Conservation (phyloP, 192 early-diverging fungal genomes). For the Gryganskiella cystojenkinii region DNA sequence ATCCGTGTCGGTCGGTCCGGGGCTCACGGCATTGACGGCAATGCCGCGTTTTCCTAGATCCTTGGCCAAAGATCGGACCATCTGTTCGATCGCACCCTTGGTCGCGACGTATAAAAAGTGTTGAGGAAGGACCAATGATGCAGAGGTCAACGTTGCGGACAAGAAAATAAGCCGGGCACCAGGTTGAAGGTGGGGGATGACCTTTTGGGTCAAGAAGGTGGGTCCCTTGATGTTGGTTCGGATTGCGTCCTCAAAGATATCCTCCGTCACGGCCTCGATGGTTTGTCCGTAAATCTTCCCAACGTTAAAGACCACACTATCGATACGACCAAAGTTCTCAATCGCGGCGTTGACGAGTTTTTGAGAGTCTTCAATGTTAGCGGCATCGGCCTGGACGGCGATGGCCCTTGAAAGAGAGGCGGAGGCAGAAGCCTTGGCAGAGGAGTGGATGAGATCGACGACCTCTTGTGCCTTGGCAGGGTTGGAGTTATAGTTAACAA, state of each 20-base stretch:
- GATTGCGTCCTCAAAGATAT: slow-evolving; percentile 86
- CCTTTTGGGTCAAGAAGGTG: slow-evolving; percentile 84
- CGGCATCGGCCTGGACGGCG: slow-evolving; percentile 82
- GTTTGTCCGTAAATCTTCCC: slow-evolving; percentile 87
- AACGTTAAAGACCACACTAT: slow-evolving; percentile 87
- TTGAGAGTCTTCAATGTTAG: slow-evolving; percentile 85
- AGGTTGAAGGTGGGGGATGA: slow-evolving; percentile 78
- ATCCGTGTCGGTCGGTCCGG: slow-evolving; percentile 38
- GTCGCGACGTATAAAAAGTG: slow-evolving; percentile 70
- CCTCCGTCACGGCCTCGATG: slow-evolving; percentile 79
- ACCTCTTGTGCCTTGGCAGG: slow-evolving; percentile 80
- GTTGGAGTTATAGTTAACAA: slow-evolving; percentile 81
- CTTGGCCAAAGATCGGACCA: slow-evolving; percentile 80
- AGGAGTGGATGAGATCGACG: slow-evolving; percentile 73
- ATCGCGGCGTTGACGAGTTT: slow-evolving; percentile 80
- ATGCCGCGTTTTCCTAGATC: slow-evolving; percentile 34
- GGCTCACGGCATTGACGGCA: slow-evolving; percentile 29
- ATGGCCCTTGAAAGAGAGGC: slow-evolving; percentile 4
- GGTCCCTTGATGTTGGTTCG: slow-evolving; percentile 81
- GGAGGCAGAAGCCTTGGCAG: neutral
- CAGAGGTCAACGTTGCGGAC: slow-evolving; percentile 80
- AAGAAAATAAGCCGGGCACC: slow-evolving; percentile 79
- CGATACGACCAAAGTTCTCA: slow-evolving; percentile 46
- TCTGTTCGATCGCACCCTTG: slow-evolving; percentile 84
- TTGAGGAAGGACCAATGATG: slow-evolving; percentile 81